Base-by-base conservation (phyloP, 192 early-diverging fungal genomes). In the Coemansia sp. region DNA sequence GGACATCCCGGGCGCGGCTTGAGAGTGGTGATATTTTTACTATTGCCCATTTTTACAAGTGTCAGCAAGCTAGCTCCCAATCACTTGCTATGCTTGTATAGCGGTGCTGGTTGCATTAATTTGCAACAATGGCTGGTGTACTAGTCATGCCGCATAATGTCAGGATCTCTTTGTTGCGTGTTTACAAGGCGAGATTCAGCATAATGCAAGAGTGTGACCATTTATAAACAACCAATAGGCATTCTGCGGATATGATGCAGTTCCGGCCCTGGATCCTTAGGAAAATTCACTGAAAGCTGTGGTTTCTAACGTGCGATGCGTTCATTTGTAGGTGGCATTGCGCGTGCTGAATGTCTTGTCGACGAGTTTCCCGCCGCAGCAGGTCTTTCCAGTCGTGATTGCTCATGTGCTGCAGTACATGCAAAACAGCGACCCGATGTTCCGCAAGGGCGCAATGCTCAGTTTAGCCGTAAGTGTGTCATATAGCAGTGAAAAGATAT, bases 381-480 rank as follows among this genome's bases (percentile, higher is more conserved):
- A 93, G 55, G 89, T 95, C 5, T 95, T 95, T 76, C 93, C 94
- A 10, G 72, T 85, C 22, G 87, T 91, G 49, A 83, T 91, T 58
- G 65, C 86, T 6, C 74, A 85, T 61, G 87, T 96, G 54, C 60
- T 93, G 36, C 68, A 84, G 53, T 93, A 94, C 65, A 88, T 92
- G 89, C 87, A 90, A 55, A 92, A 85, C 64, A 64, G 85, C 12
- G 84, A 91, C 50, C 89, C 91, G 37, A 78, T 82, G 50, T 86
- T 79, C 66, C 86, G 94, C 56, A 93, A 93, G 72, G 93, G 91
- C 42, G 87, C 90, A 28, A 92, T 96, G 91, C 85, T 96, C 71
- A 85, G 88, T 22, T 85, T 96, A 65, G 90, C 88, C 64, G 85
- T 87, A 79, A 69, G 76, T 79, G 14, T 52, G 20, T 38, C 22